These are phyloP conservation scores for Purshia tridentata DNA, from an alignment of 306 rosid genomes.

Conservation along the genomic window DNA sequence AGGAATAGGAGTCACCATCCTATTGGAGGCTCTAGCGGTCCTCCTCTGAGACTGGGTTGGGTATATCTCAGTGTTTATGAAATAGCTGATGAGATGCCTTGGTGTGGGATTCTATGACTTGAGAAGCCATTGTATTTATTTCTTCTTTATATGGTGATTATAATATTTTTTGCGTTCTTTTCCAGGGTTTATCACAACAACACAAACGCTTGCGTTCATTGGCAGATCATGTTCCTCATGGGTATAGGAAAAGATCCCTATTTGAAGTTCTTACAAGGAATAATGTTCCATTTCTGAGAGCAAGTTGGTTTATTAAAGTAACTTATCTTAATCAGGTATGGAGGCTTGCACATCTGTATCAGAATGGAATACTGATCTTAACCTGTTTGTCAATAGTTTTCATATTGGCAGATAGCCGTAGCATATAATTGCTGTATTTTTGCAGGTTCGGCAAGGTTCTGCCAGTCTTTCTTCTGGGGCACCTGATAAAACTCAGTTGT, in stretches of 20 bases:
- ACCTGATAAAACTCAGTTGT: conserved; percentile 69
- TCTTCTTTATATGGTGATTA: background rate
- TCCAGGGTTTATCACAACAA: conserved; percentile 90
- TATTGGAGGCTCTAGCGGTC: background rate
- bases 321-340: conserved; percentile 88
- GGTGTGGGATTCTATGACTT: background rate
- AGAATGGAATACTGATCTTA: background rate
- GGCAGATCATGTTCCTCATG: conserved; percentile 90
- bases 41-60: conserved; percentile 4
- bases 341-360: conserved; percentile 16
- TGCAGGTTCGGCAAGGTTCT: conserved; percentile 76
- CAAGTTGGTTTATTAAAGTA: conserved; percentile 93
- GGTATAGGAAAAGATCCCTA: conserved; percentile 67
- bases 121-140: conserved; percentile 5
- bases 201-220: conserved; percentile 77
- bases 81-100: background rate
- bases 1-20: background rate
- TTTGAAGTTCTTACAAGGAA: conserved; percentile 84
- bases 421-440: conserved; percentile 39
- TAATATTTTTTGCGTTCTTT: conserved; percentile 10
- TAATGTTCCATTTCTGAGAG: conserved; percentile 92
- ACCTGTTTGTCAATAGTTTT: conserved; percentile 13
- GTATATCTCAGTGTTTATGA: background rate
- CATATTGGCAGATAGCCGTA: conserved; percentile 31
- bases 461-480: conserved; percentile 57